Evolutionary conservation across 305 asterid species (phyloP), one percentile per base, ranked within the genome.

Genomic region (Solanum hybrid): DNA sequence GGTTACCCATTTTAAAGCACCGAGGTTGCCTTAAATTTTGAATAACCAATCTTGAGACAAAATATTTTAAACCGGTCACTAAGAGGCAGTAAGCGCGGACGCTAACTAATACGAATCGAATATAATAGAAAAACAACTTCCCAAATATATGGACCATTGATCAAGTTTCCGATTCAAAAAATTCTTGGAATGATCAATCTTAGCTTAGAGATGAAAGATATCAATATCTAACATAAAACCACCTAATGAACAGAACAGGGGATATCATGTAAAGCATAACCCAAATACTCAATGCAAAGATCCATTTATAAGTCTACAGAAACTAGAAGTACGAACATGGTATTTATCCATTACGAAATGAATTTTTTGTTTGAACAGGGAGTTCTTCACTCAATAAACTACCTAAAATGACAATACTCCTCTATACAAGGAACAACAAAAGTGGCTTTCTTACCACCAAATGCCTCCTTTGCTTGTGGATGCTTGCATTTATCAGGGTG

Each of bases 401-500:
- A 78, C 42, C 81, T 36, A 79, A 81, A 85, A 90, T 89, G 35
- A 79, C 73, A 69, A 37, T 82, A 89, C 89, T 89, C 84, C 64
- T 64, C 51, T 87, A 78, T 36, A 90, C 91, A 64, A 90, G 60
- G n/a, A 90, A 71, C 64, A 66, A 51, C 64, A 78, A 45, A 60
- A 81, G 86, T 81, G 37, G 15, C 26, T 40, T 56, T 76, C 88
- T 93, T 95, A 97, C 99, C 99, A 91, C 94, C 98, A 92, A 97
- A 97, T 78, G 99, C 99, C 92, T 97, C 99, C 96, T 95, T 97
- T 26, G 99, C 97, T 95, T 95, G 98, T 80, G 99, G 98, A 93
- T 97, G 99, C 88, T 97, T 96, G 93, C 99, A 97, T 91, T 97
- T 97, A 92, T 97, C 99, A 81, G 99, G 99, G 93, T 97, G 99